phyloP scores from a whole-genome alignment of 2,329 filamentous ascomycete genomes.

The Aspergillus sp. region DNA sequence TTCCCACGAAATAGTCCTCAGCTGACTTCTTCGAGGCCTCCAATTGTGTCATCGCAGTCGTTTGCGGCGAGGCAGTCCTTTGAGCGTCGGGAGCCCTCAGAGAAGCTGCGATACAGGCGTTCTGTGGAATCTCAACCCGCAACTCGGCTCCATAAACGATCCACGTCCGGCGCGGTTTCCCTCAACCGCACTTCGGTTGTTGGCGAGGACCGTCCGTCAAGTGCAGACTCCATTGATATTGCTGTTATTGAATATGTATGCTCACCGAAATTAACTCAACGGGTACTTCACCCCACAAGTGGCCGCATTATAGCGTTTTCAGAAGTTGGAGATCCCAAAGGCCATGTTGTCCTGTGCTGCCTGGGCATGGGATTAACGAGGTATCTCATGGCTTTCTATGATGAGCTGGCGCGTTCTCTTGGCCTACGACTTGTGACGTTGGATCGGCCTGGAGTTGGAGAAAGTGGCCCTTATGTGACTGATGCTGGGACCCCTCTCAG shows the following conservation, averaged over 20 bases:
- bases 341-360: constrained; percentile 92
- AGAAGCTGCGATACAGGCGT: constrained; percentile 32
- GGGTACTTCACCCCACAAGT: constrained; percentile 81
- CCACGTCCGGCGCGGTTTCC: constrained; percentile 43
- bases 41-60: constrained; percentile 32
- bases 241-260: constrained; percentile 84
- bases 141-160: constrained; percentile 41
- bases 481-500: constrained; percentile 82
- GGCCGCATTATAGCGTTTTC: constrained; percentile 92
- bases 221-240: constrained; percentile 84
- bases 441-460: constrained; percentile 90
- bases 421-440: constrained; percentile 90
- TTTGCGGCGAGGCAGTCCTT: constrained; percentile 31
- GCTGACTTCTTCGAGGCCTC: constrained; percentile 33
- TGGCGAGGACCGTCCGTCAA: constrained; percentile 72
- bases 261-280: constrained; percentile 83
- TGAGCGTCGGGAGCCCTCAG: constrained; percentile 36
- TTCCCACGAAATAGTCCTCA: constrained; percentile 33
- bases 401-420: constrained; percentile 87
- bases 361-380: constrained; percentile 97
- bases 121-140: constrained; percentile 36
- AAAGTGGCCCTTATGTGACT: constrained; percentile 83
- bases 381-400: constrained; percentile 96
- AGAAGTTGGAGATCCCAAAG: constrained; percentile 90
- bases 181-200: constrained; percentile 52